Evolutionary conservation across 2,329 filamentous ascomycete genomes (phyloP).

Genomic region (Fusarium sp.): DNA sequence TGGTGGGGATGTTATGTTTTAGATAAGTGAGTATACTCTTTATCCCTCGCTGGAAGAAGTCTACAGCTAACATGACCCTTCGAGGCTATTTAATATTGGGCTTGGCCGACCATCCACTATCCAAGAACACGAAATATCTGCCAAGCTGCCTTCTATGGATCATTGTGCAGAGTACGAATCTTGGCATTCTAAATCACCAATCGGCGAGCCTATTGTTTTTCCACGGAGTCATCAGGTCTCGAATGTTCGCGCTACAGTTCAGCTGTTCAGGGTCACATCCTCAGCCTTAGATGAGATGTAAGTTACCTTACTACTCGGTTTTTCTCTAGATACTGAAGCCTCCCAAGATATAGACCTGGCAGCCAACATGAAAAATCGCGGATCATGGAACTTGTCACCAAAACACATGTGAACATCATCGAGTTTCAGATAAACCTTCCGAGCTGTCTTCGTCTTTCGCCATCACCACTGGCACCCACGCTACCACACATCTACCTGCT

Average conservation of each 20-base stretch:
- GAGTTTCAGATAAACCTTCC: background rate
- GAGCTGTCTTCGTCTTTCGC: background rate
- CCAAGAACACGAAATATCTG: background rate
- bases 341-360: background rate
- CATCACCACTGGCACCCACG: background rate
- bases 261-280: background rate
- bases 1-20: background rate
- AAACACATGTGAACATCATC: background rate
- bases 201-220: background rate
- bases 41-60: rapidly evolving
- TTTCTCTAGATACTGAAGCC: background rate
- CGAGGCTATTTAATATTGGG: background rate
- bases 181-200: background rate
- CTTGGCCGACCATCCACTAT: background rate
- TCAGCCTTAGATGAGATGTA: background rate
- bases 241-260: background rate
- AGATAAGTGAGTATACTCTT: background rate
- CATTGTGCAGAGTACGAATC: background rate
- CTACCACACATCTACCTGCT: background rate
- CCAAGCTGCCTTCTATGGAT: background rate
- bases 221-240: background rate
- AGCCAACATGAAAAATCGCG: background rate
- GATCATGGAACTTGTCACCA: background rate
- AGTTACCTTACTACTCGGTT: too few relatives aligned
- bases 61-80: background rate